Evolutionary conservation across 495 filamentous ascomycete species (phyloP).

Genomic region (Melanomma pulvis-pyrius): DNA sequence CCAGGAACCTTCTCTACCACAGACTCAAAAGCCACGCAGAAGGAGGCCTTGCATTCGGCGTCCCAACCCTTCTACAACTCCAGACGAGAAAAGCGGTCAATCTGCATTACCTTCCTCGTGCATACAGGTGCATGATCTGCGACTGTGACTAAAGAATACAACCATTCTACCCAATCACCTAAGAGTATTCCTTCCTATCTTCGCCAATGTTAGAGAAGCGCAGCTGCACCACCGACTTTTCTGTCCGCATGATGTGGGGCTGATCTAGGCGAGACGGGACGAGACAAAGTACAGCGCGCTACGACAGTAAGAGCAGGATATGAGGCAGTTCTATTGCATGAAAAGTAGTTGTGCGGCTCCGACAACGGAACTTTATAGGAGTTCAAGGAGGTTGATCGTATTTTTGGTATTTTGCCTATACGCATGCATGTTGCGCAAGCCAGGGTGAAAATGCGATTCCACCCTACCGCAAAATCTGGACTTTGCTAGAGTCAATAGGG

Average conservation of each 20-base stretch:
- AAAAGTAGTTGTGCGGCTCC: background rate
- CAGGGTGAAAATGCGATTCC: too few relatives aligned
- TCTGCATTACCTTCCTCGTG: background rate
- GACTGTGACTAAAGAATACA: background rate
- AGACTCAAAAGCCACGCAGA: background rate
- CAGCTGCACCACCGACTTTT: too few relatives aligned
- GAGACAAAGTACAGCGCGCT: background rate
- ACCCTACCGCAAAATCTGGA: too few relatives aligned
- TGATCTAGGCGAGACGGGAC: background rate
- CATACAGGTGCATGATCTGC: background rate
- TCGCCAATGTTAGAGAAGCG: background rate
- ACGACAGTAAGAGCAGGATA: background rate
- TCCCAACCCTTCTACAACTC: background rate
- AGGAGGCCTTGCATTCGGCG: background rate
- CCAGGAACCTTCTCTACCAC: background rate
- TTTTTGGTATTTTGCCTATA: too few relatives aligned
- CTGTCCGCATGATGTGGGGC: background rate
- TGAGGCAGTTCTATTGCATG: background rate
- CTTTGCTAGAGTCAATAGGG: too few relatives aligned
- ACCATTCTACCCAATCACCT: background rate
- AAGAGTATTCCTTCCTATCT: background rate
- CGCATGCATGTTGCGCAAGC: too few relatives aligned
- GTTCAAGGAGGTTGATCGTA: too few relatives aligned
- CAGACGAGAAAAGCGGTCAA: slow-evolving; percentile 2
- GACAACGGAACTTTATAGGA: too few relatives aligned